Conservation (phyloP, 2,329 filamentous ascomycete genomes). For the Didymella lethalis region DNA sequence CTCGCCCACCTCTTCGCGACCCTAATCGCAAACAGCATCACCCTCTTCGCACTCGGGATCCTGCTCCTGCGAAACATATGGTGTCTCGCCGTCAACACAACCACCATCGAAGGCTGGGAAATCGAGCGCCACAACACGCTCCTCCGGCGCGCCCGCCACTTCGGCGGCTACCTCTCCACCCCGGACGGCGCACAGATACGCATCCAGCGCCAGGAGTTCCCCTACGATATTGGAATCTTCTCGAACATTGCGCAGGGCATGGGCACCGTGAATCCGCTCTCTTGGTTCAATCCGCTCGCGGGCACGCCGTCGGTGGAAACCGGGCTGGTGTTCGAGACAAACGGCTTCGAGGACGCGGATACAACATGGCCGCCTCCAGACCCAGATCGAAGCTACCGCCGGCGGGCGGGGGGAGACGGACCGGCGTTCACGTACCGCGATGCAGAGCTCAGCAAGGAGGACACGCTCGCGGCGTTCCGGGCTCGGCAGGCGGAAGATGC, state of each 20-base stretch:
- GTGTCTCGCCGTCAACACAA: constrained; percentile 72
- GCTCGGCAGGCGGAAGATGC: constrained; percentile 62
- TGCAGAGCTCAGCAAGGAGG: constrained; percentile 47
- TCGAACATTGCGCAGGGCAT: constrained; percentile 78
- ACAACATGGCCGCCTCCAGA: constrained; percentile 60
- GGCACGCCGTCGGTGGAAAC: constrained; percentile 57
- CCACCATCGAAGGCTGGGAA: constrained; percentile 83
- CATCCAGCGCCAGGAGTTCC: constrained; percentile 75
- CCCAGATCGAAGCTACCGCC: constrained; percentile 53
- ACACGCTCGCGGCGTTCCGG: constrained; percentile 62
- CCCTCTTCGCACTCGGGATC: constrained; percentile 68
- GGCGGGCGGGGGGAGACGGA: constrained; percentile 22
- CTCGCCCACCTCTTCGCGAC: constrained; percentile 70
- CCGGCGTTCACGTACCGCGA: constrained; percentile 52
- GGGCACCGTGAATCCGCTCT: constrained; percentile 70
- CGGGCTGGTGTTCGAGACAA: constrained; percentile 72
- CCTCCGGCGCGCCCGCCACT: constrained; percentile 54
- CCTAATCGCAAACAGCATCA: constrained; percentile 64
- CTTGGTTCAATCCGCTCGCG: constrained; percentile 75
- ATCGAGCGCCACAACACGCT: constrained; percentile 59
- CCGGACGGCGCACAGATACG: constrained; percentile 63
- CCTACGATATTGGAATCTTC: constrained; percentile 81
- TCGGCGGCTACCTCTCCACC: constrained; percentile 65
- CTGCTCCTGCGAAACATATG: constrained; percentile 68
- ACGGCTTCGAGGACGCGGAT: constrained; percentile 70